These are phyloP conservation scores for Eudorina sp. DNA, from an alignment of 139 green algal genomes.

Conservation along the genomic window DNA sequence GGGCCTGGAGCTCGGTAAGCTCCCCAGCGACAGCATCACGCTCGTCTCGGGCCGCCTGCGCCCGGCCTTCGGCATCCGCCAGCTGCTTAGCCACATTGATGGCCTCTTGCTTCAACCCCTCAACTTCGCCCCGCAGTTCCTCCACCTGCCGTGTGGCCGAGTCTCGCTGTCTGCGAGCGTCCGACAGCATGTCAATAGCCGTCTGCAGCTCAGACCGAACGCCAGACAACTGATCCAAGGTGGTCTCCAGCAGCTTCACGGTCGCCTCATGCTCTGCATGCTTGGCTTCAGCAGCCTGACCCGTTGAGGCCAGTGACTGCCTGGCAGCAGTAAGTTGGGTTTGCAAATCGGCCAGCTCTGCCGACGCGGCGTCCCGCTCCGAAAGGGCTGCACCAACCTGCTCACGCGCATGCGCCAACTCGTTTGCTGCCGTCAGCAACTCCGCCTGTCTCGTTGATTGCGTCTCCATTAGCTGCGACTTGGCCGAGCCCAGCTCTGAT, in stretches of 20 bases:
- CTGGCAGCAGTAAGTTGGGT: background rate
- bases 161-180: background rate
- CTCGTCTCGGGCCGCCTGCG: background rate
- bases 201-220: background rate
- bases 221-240: background rate
- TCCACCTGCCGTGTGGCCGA: background rate
- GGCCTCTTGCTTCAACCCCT: background rate
- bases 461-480: background rate
- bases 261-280: background rate
- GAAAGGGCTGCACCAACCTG: background rate
- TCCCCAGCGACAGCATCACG: background rate
- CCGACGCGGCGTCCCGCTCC: background rate
- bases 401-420: background rate
- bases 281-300: background rate
- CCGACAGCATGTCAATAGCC: background rate
- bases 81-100: background rate
- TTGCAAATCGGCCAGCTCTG: background rate
- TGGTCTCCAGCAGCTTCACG: background rate
- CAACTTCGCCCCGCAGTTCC: background rate
- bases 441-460: background rate
- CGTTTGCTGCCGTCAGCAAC: background rate
- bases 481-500: background rate
- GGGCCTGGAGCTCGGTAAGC: background rate
- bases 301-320: background rate
- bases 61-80: background rate